These are phyloP conservation scores for Chloranthus sessilifolius DNA, from an alignment of 164 flowering plant species.

Conservation along the genomic window DNA sequence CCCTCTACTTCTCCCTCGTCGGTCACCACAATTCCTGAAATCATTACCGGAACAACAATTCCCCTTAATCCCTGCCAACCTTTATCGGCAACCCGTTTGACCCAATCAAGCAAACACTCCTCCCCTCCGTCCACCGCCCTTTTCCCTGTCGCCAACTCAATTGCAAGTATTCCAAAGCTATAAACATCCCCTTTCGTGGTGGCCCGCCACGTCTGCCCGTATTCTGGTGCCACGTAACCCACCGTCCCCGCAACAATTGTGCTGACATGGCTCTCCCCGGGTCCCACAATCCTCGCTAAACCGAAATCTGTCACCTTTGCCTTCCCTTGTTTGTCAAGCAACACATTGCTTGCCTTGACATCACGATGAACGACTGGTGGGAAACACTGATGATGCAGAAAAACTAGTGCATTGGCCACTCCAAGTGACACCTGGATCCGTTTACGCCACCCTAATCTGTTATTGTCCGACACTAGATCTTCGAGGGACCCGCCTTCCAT, in stretches of 20 bases:
- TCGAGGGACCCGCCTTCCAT: constrained; percentile 92
- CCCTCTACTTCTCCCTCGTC: constrained; percentile 33
- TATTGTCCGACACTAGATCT: constrained; percentile 48
- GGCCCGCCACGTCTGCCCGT: constrained; percentile 85
- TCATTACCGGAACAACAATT: constrained; percentile 28
- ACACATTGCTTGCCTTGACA: constrained; percentile 86
- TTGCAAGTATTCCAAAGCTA: constrained; percentile 75
- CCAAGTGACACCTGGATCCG: constrained; percentile 62
- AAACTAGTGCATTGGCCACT: constrained; percentile 71
- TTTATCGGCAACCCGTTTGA: constrained; percentile 42
- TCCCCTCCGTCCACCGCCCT: constrained; percentile 78
- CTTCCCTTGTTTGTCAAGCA: constrained; percentile 59
- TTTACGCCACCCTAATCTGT: constrained; percentile 43
- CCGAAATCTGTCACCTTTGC: constrained; percentile 86
- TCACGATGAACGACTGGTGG: constrained; percentile 84
- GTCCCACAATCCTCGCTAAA: constrained; percentile 65
- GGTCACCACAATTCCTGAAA: constrained; percentile 35
- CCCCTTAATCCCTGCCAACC: constrained; percentile 28
- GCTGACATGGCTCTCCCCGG: constrained; percentile 78
- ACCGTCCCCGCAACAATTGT: constrained; percentile 88
- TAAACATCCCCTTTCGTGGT: constrained; percentile 93
- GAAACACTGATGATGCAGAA: constrained; percentile 80
- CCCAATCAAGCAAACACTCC: constrained; percentile 86
- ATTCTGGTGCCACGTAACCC: constrained; percentile 93
- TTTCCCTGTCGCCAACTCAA: constrained; percentile 86